Evolutionary conservation across 106 monocot genomes (phyloP), one percentile per base, ranked within the genome.

Genomic region (Amphibolis antarctica): DNA sequence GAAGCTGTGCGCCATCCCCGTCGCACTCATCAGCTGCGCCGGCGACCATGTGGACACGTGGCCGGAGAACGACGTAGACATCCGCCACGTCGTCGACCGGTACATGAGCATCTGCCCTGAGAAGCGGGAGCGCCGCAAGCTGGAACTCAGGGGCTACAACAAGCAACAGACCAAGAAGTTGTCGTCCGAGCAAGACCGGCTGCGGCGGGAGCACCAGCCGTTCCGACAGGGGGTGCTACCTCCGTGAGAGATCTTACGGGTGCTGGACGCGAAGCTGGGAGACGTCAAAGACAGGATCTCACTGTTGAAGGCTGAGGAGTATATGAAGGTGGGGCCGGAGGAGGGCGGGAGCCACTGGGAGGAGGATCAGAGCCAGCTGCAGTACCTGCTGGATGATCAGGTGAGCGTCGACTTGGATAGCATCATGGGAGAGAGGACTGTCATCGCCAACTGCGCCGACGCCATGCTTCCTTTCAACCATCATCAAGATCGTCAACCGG

Each of bases 1-100:
- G 7, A 60, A 13, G 28, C 42, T 70, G 27, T 70, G 70, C 19
- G 70, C 60, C 49, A 50, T 70, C 28, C 60, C 28, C 12, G 50
- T 47, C 36, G 21, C 61, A 14, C 44, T 70, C 9, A 44, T 70
- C n/a, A 51, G 28, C 49, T 24, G 10, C 49, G 49, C 59, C 19
- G 42, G 15, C 12, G 21, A 46, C 47, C 60, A 61, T 45, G 46
- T 61, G 2, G 70, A 60, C 4, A 49, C 60, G 15, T 70, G 60
- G 70, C 60, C 70, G 49, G 60, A 70, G 60, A 57, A 70, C 30
- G 28, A 21, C 10, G n/a, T 49, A 0, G 49, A 61, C 21, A 22
- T 30, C 51, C 30, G 12, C 17, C 30, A 11, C 29, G 31, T 70
- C 60, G 23, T 70, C 28, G 2, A 59, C 12, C 47, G 20, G 10